Conservation (phyloP, 495 filamentous ascomycete genomes). For the Parathielavia hyrcaniae region DNA sequence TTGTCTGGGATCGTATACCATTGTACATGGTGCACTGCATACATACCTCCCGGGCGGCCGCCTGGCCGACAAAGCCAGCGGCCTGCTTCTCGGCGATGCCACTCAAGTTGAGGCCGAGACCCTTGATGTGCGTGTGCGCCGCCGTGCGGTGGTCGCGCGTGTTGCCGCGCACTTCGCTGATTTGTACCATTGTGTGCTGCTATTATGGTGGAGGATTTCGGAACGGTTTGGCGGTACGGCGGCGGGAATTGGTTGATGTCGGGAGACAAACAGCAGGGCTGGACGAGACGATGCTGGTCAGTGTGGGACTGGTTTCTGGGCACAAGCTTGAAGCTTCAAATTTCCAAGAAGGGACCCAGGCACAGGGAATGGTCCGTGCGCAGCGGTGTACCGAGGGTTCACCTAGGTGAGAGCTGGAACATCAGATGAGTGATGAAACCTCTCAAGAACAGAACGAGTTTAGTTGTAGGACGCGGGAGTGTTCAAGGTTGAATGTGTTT, state of each 20-base stretch:
- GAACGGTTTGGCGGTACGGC: background rate
- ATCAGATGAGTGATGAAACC: background rate
- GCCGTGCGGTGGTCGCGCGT: constrained; percentile 92
- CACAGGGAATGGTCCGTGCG: constrained; percentile 17
- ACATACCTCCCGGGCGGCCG: constrained; percentile 76
- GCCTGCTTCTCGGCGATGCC: constrained; percentile 70
- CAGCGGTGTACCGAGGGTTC: background rate
- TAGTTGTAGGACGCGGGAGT: too few species aligned
- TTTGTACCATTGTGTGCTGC: constrained; percentile 65
- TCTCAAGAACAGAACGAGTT: background rate
- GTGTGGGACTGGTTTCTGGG: background rate
- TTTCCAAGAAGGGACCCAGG: constrained; percentile 17
- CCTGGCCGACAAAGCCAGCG: constrained; percentile 85
- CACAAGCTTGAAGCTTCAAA: constrained; percentile 28
- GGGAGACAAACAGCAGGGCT: constrained; percentile 1
- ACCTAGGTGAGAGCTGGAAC: constrained; percentile 8
- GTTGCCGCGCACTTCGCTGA: constrained; percentile 93
- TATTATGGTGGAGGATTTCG: background rate
- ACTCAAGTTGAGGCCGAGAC: constrained; percentile 75
- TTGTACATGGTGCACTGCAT: constrained; percentile 9
- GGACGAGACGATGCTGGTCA: background rate
- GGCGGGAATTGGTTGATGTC: constrained; percentile 2
- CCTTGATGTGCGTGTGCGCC: constrained; percentile 95
- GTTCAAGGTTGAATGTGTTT: too few species aligned
- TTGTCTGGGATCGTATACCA: background rate